Conservation (phyloP, 2,329 filamentous ascomycete species). For the Nectriaceae sp. region DNA sequence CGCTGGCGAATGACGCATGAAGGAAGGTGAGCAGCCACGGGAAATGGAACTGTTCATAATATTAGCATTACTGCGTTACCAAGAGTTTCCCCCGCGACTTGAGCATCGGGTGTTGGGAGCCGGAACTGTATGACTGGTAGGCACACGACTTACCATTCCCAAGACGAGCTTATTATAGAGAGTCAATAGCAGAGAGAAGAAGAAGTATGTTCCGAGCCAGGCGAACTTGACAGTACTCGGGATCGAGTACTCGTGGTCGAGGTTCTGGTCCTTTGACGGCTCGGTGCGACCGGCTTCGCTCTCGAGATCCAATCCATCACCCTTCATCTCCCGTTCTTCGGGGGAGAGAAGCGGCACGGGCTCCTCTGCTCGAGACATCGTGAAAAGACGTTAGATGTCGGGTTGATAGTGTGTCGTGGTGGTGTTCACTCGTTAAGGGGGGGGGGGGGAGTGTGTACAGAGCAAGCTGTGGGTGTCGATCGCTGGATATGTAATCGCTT, state of each 20-base stretch:
- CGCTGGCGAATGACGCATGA: conserved; percentile 57
- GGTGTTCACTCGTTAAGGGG: no score
- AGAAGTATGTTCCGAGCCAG: conserved; percentile 55
- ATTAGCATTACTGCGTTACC: neutral
- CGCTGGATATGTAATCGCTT: conserved; percentile 5
- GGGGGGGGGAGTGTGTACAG: no score
- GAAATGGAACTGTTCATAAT: conserved; percentile 52
- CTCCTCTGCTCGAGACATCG: conserved; percentile 38
- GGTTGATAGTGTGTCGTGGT: neutral
- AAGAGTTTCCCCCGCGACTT: neutral
- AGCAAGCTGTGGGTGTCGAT: neutral
- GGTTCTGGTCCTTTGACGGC: conserved; percentile 34
- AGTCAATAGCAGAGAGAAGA: conserved; percentile 50
- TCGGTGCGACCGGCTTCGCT: conserved; percentile 30
- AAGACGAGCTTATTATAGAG: conserved; percentile 62
- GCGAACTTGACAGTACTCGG: conserved; percentile 48
- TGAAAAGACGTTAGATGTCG: conserved; percentile 4
- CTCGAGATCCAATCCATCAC: conserved; percentile 36
- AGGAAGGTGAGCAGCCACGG: conserved; percentile 63
- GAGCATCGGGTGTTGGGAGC: neutral
- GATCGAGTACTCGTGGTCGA: conserved; percentile 48
- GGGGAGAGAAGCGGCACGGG: conserved; percentile 32
- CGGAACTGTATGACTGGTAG: neutral
- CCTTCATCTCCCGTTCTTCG: conserved; percentile 33
- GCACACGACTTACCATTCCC: conserved; percentile 43